Percentiles rank a stretch among this genome's conserved stretches.
These are phyloP conservation scores for Sugiyamaella floridensis DNA, from an alignment of 805 yeast genomes.

Conservation along the genomic window DNA sequence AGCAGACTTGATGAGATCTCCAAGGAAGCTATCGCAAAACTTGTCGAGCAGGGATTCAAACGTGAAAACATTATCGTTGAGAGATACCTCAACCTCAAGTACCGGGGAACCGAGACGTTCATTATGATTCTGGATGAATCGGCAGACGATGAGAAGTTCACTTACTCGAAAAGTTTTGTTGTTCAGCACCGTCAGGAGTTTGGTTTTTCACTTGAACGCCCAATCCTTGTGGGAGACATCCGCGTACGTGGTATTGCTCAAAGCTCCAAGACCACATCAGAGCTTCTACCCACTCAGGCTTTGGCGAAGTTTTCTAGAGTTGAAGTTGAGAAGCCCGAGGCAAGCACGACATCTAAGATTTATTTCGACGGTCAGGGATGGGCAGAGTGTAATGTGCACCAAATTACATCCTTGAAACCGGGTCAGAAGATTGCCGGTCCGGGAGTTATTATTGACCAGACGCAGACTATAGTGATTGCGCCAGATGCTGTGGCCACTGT, in stretches of 20 bases:
- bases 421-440: conserved; percentile 63
- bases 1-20: conserved; percentile 42
- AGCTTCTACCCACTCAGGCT: conserved; percentile 30
- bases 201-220: conserved; percentile 58
- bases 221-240: conserved; percentile 61
- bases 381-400: conserved; percentile 47
- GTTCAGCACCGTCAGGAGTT: conserved; percentile 60
- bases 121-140: conserved; percentile 47
- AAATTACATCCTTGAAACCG: conserved; percentile 44
- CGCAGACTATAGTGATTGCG: conserved; percentile 71
- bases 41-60: conserved; percentile 48
- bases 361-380: conserved; percentile 48
- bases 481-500: conserved; percentile 54
- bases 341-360: conserved; percentile 32
- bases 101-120: conserved; percentile 84
- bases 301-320: conserved; percentile 31
- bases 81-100: conserved; percentile 67
- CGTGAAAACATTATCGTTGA: conserved; percentile 46
- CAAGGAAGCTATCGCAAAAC: conserved; percentile 36
- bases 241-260: conserved; percentile 71
- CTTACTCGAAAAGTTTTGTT: conserved; percentile 38
- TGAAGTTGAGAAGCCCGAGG: not conserved
- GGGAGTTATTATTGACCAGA: conserved; percentile 68
- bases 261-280: conserved; percentile 31
- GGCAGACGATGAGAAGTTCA: not conserved